Base-by-base conservation (phyloP, 208 protist species). In the Acanthamoeba healyi region DNA sequence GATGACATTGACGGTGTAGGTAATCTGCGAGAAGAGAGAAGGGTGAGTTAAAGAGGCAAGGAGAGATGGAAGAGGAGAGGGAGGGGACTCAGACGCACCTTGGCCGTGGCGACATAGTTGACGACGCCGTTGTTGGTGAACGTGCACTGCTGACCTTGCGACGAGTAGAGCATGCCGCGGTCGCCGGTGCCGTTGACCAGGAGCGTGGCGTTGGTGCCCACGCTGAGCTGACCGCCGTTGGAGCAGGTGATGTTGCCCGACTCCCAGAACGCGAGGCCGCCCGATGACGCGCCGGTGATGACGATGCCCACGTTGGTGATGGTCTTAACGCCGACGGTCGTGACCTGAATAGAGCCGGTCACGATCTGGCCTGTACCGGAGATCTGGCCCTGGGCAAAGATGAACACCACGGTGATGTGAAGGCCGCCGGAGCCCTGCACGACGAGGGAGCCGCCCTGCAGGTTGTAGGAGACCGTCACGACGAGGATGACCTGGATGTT, bases 101-200 rank as follows among this genome's bases (percentile, higher is more conserved):
- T n/a, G 34, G 77, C 77, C 77, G 77, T 40, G 42, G 77, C 77
- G 10, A 29, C 29, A 58, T 77, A 92, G 61, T 70, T 67, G 61
- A 92, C 42, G 32, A 19, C 15, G 17, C 86, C 86, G 86, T 92
- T 92, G 86, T 79, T 79, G 65, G 86, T 92, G 61, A 92, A 77
- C 9, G 61, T 74, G 86, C 86, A 92, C 61, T 67, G 56, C 86
- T 92, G 86, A 44, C 86, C 86, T n/a, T 34, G 19, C n/a, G 86
- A 72, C n/a, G 86, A 49, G n/a, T 54, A 92, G 54, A 72, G 26
- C 86, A 92, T 92, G 54, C 54, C 56, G 32, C 58, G 17, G 46
- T 86, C 44, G 54, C 19, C 54, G 10, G 86, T 77, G 86, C 86
- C 86, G 44, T 63, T 92, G 40, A 92, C 86, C 22, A 74, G 54